phyloP scores from a whole-genome alignment of 768 basidiomycete species.

The Kwoniella sp. region DNA sequence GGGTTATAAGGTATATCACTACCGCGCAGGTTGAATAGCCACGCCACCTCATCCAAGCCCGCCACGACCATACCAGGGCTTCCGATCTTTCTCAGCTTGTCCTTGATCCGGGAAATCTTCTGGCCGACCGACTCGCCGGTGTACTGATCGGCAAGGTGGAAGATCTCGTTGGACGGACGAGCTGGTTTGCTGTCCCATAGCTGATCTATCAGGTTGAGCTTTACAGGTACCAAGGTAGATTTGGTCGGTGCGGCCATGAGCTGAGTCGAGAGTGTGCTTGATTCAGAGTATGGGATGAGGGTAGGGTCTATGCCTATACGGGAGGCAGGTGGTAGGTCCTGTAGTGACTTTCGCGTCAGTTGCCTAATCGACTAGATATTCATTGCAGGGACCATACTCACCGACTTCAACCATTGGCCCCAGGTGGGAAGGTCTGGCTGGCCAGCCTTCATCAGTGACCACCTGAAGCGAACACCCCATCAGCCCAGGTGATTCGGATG shows the following conservation, averaged over 20 bases:
- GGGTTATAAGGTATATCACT: constrained; percentile 87
- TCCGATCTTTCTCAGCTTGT: constrained; percentile 60
- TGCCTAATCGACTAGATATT: too few relatives aligned
- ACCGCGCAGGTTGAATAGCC: constrained; percentile 66
- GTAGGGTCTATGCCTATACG: constrained; percentile 61
- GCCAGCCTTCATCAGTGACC: constrained; percentile 91
- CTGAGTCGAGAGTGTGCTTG: constrained; percentile 59
- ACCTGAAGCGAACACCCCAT: constrained; percentile 59
- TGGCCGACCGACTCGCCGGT: constrained; percentile 56
- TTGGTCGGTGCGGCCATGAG: constrained; percentile 53
- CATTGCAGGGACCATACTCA: neutral
- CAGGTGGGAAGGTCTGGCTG: constrained; percentile 58
- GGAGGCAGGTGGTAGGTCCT: constrained; percentile 12
- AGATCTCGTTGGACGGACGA: constrained; percentile 64
- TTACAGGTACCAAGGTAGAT: constrained; percentile 65
- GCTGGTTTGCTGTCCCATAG: constrained; percentile 56
- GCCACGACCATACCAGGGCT: constrained; percentile 67
- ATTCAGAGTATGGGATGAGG: constrained; percentile 57
- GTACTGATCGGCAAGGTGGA: constrained; percentile 68
- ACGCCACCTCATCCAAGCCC: constrained; percentile 92
- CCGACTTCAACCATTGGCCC: constrained; percentile 26
- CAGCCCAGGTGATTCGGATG: neutral
- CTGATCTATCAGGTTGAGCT: constrained; percentile 61
- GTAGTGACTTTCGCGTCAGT: neutral
- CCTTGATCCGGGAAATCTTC: constrained; percentile 67